These are phyloP conservation scores for Thielaviopsis euricoi DNA, from an alignment of 2,329 filamentous ascomycete genomes.

Conservation along the genomic window DNA sequence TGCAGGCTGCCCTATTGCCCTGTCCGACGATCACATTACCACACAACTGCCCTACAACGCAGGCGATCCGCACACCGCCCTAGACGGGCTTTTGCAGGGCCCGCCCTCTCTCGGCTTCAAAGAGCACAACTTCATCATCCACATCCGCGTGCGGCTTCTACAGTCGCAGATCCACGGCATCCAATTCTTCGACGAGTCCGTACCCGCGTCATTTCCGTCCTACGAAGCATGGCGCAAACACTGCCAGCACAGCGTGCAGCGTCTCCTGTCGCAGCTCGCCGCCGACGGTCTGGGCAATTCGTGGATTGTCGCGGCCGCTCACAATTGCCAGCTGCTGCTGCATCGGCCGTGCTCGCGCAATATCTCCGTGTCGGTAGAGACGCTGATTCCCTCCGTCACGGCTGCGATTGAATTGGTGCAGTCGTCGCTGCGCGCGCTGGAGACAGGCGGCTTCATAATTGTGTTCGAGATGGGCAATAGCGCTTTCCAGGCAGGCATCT, in stretches of 20 bases:
- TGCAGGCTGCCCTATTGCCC: constrained; percentile 9
- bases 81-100: neutral
- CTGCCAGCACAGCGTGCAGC: neutral
- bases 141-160: constrained; percentile 2
- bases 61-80: neutral
- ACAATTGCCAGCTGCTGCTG: neutral
- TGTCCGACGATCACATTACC: constrained; percentile 6
- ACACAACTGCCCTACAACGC: constrained; percentile 3
- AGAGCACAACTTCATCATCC: constrained; percentile 1
- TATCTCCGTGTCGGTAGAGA: neutral
- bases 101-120: neutral
- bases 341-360: constrained; percentile 7
- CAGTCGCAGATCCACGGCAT: constrained; percentile 7
- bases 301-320: neutral
- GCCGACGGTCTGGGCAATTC: neutral
- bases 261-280: neutral
- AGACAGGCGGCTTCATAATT: constrained; percentile 1
- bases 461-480: constrained; percentile 5
- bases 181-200: neutral
- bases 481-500: constrained; percentile 5
- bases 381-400: neutral
- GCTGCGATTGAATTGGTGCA: neutral
- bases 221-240: constrained; percentile 1
- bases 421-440: neutral
- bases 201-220: neutral